phyloP scores from a whole-genome alignment of 192 early-diverging fungal genomes.

The Mortierella claussenii region DNA sequence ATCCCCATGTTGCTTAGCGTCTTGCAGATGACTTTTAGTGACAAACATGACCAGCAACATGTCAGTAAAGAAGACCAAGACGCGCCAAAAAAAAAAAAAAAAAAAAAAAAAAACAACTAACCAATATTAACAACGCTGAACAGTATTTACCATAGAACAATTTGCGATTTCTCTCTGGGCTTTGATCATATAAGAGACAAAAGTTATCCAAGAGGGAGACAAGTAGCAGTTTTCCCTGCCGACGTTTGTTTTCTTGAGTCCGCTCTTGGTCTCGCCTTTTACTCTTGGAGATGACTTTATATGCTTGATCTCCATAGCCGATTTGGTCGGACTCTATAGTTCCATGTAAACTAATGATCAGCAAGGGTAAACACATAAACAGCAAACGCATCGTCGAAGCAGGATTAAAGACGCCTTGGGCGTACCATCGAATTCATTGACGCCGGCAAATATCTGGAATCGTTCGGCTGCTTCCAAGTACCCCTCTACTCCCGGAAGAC shows the following conservation, averaged over 20 bases:
- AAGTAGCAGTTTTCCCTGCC: constrained; percentile 79
- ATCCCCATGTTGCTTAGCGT: constrained; percentile 89
- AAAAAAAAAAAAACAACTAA: background rate
- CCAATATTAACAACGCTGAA: background rate
- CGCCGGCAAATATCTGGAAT: constrained; percentile 47
- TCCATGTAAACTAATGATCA: background rate
- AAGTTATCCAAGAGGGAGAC: constrained; percentile 93
- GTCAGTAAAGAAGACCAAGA: background rate
- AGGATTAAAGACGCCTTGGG: too few species aligned
- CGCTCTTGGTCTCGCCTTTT: constrained; percentile 40
- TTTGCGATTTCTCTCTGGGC: constrained; percentile 83
- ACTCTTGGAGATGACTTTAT: constrained; percentile 42
- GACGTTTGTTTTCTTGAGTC: constrained; percentile 47
- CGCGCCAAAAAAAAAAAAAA: constrained; percentile 1
- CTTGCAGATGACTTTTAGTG: constrained; percentile 87
- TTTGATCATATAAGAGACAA: constrained; percentile 87
- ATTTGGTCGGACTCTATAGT: constrained; percentile 46
- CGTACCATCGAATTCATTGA: constrained; percentile 48
- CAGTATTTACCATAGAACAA: constrained; percentile 74
- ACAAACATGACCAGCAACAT: too few species aligned
- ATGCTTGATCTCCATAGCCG: constrained; percentile 25
- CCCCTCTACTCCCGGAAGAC: constrained; percentile 18
- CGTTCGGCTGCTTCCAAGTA: constrained; percentile 38
- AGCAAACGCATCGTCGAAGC: too few species aligned
- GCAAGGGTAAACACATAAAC: background rate